Percentiles rank a stretch among this genome's conserved stretches.
These are phyloP conservation scores for Ploettnerulaceae sp. DNA, from an alignment of 2,329 filamentous ascomycete genomes.

Conservation along the genomic window DNA sequence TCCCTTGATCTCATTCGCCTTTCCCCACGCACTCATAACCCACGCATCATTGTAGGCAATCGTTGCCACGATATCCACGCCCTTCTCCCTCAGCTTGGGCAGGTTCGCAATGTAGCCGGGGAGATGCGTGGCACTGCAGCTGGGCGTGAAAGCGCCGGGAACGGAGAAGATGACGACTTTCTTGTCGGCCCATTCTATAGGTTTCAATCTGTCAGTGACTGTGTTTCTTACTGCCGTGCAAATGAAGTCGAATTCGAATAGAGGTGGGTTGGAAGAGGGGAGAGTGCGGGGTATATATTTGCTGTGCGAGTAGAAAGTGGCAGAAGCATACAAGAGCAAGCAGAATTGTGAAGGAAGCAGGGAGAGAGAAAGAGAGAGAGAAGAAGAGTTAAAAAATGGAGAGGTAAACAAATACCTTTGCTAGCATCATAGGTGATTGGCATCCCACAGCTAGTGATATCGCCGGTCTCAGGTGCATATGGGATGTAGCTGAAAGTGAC, in stretches of 20 bases:
- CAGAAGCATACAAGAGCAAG: too few relatives aligned
- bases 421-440: slow-evolving; percentile 75
- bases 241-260: background rate
- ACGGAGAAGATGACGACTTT: slow-evolving; percentile 67
- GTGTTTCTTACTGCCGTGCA: background rate
- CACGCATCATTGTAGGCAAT: slow-evolving; percentile 65
- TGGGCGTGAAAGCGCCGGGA: slow-evolving; percentile 66
- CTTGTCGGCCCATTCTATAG: slow-evolving; percentile 58
- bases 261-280: background rate
- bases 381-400: background rate
- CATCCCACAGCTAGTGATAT: slow-evolving; percentile 71
- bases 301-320: background rate
- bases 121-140: slow-evolving; percentile 63
- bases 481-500: slow-evolving; percentile 83
- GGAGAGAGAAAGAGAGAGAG: background rate
- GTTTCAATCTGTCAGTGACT: background rate
- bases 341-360: background rate
- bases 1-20: slow-evolving; percentile 61
- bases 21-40: slow-evolving; percentile 69
- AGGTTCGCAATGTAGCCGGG: slow-evolving; percentile 64
- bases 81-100: slow-evolving; percentile 55
- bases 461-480: slow-evolving; percentile 62
- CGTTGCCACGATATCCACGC: slow-evolving; percentile 62
- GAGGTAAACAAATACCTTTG: slow-evolving; percentile 50
- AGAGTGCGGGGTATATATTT: slow-evolving; percentile 2